Base-by-base conservation (phyloP, 163 green algal species). In the Chloroidium sp. region DNA sequence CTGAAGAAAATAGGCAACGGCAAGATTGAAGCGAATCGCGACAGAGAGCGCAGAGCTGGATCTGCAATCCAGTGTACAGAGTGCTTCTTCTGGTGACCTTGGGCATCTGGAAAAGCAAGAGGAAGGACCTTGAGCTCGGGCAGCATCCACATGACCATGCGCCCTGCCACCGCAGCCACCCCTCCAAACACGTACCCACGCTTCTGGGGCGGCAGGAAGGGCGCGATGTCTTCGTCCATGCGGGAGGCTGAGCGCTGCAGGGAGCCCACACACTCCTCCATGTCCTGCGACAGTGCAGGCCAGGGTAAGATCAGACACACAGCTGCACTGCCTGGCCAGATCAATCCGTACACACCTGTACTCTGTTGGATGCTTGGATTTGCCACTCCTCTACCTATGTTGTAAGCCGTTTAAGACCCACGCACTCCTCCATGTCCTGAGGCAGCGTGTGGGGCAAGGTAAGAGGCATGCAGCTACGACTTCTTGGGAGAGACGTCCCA, bases 131-230 rank as follows among this genome's bases (percentile, higher is more conserved):
- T 67, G 8, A 90, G 69, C 62, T 89, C 83, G 8, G 85, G 84
- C 80, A 94, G 87, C 82, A 92, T 82, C 88, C 86, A 90, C 76
- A 93, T 86, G 4, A 82, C 60, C 14, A 89, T 78, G 69, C 86
- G 85, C 0, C 87, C 85, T 6, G 87, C 81, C 2, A 84, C 79
- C 10, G 81, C 61, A 1, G 85, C 85, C 36, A 92, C 68, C 3
- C 76, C 72, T 0, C 83, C 87, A 75, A 94, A 89, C 62, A 90
- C 84, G 79, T 94, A 95, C 75, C 69, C 68, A 58, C 85, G 79
- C 78, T 89, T 86, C 72, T 62, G 58, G 14, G 76, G 79, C 61
- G 84, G 81, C 1, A 93, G 83, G 80, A 86, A 85, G 0, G 82
- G 82, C 2, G 77, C 62, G 59, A 92, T 4, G 1, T 83, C 88